Conservation (phyloP, 805 yeast genomes). For the Clavispora santaluciae region DNA sequence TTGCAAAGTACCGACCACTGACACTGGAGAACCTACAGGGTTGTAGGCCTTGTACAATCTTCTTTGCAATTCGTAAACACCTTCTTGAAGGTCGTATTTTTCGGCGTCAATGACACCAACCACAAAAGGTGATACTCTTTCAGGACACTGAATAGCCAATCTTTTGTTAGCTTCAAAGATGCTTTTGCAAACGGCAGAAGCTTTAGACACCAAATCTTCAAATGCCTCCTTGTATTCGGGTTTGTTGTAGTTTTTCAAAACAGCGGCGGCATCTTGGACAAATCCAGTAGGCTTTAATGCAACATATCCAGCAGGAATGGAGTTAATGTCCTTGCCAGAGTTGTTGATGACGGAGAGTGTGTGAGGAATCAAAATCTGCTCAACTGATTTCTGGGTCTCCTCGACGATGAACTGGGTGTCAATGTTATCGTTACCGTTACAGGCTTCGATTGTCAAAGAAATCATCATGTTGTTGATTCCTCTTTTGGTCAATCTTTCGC, state of each 20-base stretch:
- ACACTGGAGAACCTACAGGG: slow-evolving; percentile 49
- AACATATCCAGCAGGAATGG: slow-evolving; percentile 84
- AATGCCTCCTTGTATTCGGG: slow-evolving; percentile 41
- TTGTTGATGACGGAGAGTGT: slow-evolving; percentile 53
- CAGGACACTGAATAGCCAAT: slow-evolving; percentile 50
- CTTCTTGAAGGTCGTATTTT: slow-evolving; percentile 80
- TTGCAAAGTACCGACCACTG: slow-evolving; percentile 88
- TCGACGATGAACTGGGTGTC: slow-evolving; percentile 55
- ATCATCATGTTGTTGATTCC: slow-evolving; percentile 94
- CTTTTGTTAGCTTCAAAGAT: slow-evolving; percentile 48
- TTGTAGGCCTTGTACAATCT: slow-evolving; percentile 71
- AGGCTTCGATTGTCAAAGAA: slow-evolving; percentile 89
- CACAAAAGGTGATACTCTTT: slow-evolving; percentile 66
- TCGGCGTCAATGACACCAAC: slow-evolving; percentile 89
- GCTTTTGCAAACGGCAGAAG: slow-evolving; percentile 57
- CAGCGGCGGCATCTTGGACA: slow-evolving; percentile 68
- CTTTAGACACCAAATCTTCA: slow-evolving; percentile 58
- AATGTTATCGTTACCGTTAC: slow-evolving; percentile 68
- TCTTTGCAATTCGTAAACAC: slow-evolving; percentile 88
- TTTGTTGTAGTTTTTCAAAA: slow-evolving; percentile 57
- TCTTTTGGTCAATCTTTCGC: slow-evolving; percentile 57
- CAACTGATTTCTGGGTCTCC: slow-evolving; percentile 64
- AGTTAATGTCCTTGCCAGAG: slow-evolving; percentile 47
- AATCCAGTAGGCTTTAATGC: slow-evolving; percentile 94
- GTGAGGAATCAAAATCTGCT: slow-evolving; percentile 65